phyloP scores from a whole-genome alignment of 2,329 filamentous ascomycete species.

The Sarocladiaceae sp. region DNA sequence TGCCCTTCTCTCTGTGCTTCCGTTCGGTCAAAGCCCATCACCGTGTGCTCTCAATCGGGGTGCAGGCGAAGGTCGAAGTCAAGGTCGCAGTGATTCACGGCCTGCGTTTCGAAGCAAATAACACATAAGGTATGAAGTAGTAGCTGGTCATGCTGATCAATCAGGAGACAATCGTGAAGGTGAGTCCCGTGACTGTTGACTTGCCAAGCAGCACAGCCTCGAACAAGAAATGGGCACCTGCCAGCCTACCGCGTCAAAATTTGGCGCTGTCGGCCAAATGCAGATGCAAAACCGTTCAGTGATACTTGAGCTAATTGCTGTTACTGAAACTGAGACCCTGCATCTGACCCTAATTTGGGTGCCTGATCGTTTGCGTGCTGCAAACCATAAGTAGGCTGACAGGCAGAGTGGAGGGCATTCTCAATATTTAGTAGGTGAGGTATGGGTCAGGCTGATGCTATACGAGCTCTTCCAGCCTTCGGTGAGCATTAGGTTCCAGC shows the following conservation, averaged over 20 bases:
- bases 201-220: constrained; percentile 7
- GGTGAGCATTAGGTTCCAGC: background rate
- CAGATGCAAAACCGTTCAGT: background rate
- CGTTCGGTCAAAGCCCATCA: background rate
- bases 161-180: background rate
- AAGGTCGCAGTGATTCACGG: too few species aligned
- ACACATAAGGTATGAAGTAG: too few species aligned
- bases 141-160: background rate
- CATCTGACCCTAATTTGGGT: too few species aligned
- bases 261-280: background rate
- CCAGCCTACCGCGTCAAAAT: background rate
- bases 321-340: too few species aligned
- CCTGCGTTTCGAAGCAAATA: too few species aligned
- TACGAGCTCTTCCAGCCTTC: background rate
- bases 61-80: too few species aligned
- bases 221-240: background rate
- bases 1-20: too few species aligned
- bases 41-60: too few species aligned
- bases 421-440: background rate
- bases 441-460: background rate
- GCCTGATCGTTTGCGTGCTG: background rate
- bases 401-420: background rate
- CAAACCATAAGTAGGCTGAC: constrained; percentile 1
- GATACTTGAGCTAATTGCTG: too few species aligned
- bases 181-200: background rate